Percentiles rank a stretch among this genome's conserved stretches.
These are phyloP conservation scores for Umbilicus rupestris DNA, from an alignment of 164 flowering plant genomes.

Conservation along the genomic window DNA sequence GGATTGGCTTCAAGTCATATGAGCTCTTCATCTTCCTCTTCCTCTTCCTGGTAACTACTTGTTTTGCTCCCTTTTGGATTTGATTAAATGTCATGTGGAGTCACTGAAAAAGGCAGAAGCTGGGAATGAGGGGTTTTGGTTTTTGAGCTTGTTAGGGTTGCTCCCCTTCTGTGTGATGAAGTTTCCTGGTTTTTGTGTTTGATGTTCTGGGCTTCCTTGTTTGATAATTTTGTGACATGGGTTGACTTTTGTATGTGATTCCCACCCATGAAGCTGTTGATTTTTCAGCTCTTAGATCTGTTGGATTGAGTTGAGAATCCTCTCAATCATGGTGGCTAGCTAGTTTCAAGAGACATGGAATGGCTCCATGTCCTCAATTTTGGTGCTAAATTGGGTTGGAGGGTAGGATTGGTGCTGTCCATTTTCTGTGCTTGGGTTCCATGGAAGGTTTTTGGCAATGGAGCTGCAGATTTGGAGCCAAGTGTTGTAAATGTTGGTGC, in stretches of 20 bases:
- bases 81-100: neutral
- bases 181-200: neutral
- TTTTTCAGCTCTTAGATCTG: neutral
- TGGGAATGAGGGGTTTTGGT: neutral
- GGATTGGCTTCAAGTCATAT: neutral
- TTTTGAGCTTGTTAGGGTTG: neutral
- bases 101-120: neutral
- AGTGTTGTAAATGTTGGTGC: constrained; percentile 52
- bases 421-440: constrained; percentile 17
- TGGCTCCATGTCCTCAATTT: neutral
- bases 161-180: neutral
- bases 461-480: constrained; percentile 23
- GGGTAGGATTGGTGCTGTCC: constrained; percentile 17
- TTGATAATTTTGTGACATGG: neutral
- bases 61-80: neutral
- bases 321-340: neutral
- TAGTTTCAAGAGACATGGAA: neutral
- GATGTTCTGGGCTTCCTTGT: neutral
- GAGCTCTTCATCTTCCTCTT: neutral
- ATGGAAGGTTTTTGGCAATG: constrained; percentile 22
- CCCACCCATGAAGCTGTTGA: neutral
- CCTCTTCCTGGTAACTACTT: neutral
- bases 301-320: neutral
- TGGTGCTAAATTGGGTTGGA: constrained; percentile 1
- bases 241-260: neutral